Evolutionary conservation across 2,329 filamentous ascomycete species (phyloP).

Genomic region (Colletotrichum eleusines): DNA sequence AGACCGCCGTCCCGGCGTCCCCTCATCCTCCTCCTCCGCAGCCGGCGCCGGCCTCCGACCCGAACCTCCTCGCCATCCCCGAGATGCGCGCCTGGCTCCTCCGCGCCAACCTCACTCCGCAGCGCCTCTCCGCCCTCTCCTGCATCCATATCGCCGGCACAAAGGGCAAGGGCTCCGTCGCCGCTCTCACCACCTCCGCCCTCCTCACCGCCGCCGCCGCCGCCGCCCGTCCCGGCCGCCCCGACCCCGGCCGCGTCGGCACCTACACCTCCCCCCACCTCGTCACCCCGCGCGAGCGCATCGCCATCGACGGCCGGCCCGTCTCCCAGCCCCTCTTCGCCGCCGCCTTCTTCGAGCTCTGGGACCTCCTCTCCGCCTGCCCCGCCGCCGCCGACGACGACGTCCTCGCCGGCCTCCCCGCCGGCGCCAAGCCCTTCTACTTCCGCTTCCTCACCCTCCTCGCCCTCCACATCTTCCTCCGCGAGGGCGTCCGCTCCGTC

Average conservation of each 20-base stretch:
- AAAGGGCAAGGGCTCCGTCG: slow-evolving; percentile 80
- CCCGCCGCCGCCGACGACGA: slow-evolving; percentile 45
- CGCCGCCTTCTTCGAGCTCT: slow-evolving; percentile 76
- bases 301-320: slow-evolving; percentile 70
- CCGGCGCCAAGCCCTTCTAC: slow-evolving; percentile 65
- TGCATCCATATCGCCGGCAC: slow-evolving; percentile 77
- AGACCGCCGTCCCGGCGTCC: neutral
- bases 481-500: slow-evolving; percentile 71
- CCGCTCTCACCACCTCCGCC: slow-evolving; percentile 75
- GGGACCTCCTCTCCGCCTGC: slow-evolving; percentile 64
- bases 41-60: slow-evolving; percentile 1
- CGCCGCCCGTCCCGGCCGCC: neutral
- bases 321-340: slow-evolving; percentile 71
- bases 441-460: slow-evolving; percentile 74
- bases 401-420: slow-evolving; percentile 44
- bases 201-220: slow-evolving; percentile 58
- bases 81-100: slow-evolving; percentile 85
- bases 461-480: slow-evolving; percentile 74
- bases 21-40: too few relatives aligned
- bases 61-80: slow-evolving; percentile 64
- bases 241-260: slow-evolving; percentile 63
- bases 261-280: slow-evolving; percentile 84
- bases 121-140: slow-evolving; percentile 55
- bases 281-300: slow-evolving; percentile 75
- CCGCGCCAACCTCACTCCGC: slow-evolving; percentile 75